Evolutionary conservation across 805 yeast genomes (phyloP), one percentile per base, ranked within the genome.

Genomic region (Candida verbasci): DNA sequence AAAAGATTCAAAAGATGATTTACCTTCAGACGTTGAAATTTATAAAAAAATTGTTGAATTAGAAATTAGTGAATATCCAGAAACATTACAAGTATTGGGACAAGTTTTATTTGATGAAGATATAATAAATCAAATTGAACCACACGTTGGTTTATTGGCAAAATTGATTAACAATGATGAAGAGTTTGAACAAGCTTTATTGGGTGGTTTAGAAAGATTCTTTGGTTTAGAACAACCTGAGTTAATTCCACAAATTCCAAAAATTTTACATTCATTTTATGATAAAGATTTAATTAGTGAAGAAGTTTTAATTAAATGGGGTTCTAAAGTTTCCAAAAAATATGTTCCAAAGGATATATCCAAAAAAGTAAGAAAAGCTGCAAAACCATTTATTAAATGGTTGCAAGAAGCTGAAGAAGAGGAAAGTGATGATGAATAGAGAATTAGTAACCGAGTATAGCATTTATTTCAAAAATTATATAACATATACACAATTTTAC

Each of bases 171-270:
- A 79, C 31, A 61, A 78, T 35, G 53, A 60, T 21, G 70, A 69
- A 38, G 81, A 77, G 35, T 86, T 78, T 54, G 96, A 93, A 67
- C 83, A 79, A 66, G 86, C 95, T 9, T 78, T 93, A 49, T 72
- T 93, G 42, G 98, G 99, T 52, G 99, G 98, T 45, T 72, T 93
- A 49, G 99, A 93, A 71, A 82, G 97, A 59, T 78, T 86, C 57
- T 67, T 91, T 47, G 97, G 97, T 42, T 63, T 85, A 41, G 85
- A 81, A 53, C 79, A 85, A 50, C 85, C 83, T 28, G 67, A 53
- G 3, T 71, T 88, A 50, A 78, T 87, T 52, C 74, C 82, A 39
- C 52, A 65, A 35, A 74, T 91, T 37, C 93, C 97, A 46, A 87
- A 86, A 62, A 79, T 93, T 45, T 71, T 93, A 52, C 77, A 86